Evolutionary conservation across 2,329 filamentous ascomycete genomes (phyloP).

Genomic region (Dryadomyces sulphureus): DNA sequence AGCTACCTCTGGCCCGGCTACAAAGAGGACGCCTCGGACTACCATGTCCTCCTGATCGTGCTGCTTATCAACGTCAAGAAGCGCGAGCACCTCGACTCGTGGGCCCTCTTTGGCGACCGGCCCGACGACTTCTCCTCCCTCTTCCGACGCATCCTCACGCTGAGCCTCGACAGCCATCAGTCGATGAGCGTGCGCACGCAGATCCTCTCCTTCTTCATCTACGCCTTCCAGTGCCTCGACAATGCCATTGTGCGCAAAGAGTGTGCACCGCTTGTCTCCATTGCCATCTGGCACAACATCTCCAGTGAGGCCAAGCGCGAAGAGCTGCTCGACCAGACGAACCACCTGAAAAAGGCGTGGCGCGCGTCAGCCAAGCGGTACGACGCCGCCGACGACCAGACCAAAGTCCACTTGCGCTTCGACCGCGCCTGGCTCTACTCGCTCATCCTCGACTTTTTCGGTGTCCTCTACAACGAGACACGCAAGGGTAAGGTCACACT

Average conservation of each 20-base stretch:
- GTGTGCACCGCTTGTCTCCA: slow-evolving; percentile 87
- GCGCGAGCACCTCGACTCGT: slow-evolving; percentile 73
- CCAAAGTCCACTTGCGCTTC: slow-evolving; percentile 69
- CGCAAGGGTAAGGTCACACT: slow-evolving; percentile 1
- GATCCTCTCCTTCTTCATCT: slow-evolving; percentile 78
- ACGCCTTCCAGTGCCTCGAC: slow-evolving; percentile 87
- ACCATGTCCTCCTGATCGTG: slow-evolving; percentile 77
- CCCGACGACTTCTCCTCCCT: slow-evolving; percentile 74
- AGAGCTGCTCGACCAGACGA: slow-evolving; percentile 52
- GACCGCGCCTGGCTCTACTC: slow-evolving; percentile 90
- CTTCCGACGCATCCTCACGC: slow-evolving; percentile 78
- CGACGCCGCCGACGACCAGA: slow-evolving; percentile 67
- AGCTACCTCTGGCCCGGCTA: slow-evolving; percentile 95
- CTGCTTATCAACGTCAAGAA: slow-evolving; percentile 79
- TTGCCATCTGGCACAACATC: slow-evolving; percentile 90
- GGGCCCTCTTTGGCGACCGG: slow-evolving; percentile 68
- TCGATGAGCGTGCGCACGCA: slow-evolving; percentile 57
- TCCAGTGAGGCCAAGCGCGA: slow-evolving; percentile 65
- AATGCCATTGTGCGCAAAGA: slow-evolving; percentile 82
- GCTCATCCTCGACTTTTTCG: slow-evolving; percentile 68
- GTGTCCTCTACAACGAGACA: slow-evolving; percentile 46
- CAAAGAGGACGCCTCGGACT: slow-evolving; percentile 74
- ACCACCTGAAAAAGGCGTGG: slow-evolving; percentile 81
- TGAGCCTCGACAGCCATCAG: slow-evolving; percentile 61
- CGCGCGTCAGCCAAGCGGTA: slow-evolving; percentile 73